phyloP scores from a whole-genome alignment of 1,284 basidiomycete genomes.

The Filobasidium uniguttulatum region DNA sequence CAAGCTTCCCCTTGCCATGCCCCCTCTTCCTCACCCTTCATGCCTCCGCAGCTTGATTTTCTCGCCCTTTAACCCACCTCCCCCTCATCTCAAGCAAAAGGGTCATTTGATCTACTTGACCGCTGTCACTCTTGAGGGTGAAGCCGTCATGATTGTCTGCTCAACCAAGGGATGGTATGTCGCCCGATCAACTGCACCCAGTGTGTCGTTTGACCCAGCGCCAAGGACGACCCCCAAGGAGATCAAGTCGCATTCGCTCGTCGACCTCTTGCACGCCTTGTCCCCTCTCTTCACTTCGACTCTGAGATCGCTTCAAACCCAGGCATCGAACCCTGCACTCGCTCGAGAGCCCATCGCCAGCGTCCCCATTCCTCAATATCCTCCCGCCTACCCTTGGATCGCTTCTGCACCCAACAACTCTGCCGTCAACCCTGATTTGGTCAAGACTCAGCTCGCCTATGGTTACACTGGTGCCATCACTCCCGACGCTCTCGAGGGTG shows the following conservation, averaged over 20 bases:
- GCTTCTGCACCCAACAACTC: conserved; percentile 30
- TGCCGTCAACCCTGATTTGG: conserved; percentile 38
- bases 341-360: conserved; percentile 35
- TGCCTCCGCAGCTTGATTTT: conserved; percentile 40
- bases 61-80: conserved; percentile 47
- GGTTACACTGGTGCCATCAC: conserved; percentile 42
- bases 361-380: conserved; percentile 42
- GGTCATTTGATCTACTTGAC: conserved; percentile 46
- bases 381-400: conserved; percentile 44
- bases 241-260: conserved; percentile 37
- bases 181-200: conserved; percentile 38
- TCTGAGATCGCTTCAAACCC: conserved; percentile 28
- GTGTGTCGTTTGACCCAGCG: conserved; percentile 36
- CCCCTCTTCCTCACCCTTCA: conserved; percentile 27
- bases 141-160: conserved; percentile 42
- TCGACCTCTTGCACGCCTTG: conserved; percentile 42
- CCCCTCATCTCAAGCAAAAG: conserved; percentile 41
- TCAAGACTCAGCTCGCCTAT: conserved; percentile 45
- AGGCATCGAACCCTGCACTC: conserved; percentile 21
- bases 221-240: conserved; percentile 28
- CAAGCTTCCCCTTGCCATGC: conserved; percentile 31
- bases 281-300: conserved; percentile 36
- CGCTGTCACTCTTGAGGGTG: conserved; percentile 44
- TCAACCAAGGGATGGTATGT: conserved; percentile 44
- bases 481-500: conserved; percentile 41